Conservation (phyloP, 176 grass and related monocot species). For the Sorghum bicolor region DNA sequence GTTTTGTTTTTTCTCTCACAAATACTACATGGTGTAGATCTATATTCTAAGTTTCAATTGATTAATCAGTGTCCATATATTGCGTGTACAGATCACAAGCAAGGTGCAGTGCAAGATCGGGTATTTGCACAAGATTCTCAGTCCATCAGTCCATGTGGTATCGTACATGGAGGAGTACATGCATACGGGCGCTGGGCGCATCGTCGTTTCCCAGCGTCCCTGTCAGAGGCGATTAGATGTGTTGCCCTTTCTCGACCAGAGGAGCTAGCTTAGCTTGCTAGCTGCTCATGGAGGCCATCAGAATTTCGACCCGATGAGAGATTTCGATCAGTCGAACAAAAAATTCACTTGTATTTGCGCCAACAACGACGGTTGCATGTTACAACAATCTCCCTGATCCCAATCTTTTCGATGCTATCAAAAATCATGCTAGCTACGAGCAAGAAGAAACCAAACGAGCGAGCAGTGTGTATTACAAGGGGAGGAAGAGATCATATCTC, state of each 20-base stretch:
- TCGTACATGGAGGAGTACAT: too few relatives aligned
- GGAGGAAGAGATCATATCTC: background rate
- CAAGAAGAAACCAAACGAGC: background rate
- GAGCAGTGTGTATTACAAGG: background rate
- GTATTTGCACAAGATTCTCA: too few relatives aligned
- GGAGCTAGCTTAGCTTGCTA: background rate
- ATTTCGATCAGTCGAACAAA: background rate
- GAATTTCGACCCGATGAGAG: too few relatives aligned
- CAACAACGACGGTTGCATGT: too few relatives aligned
- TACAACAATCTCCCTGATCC: background rate
- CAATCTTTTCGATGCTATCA: background rate
- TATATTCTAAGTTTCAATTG: background rate
- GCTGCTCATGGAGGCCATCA: background rate
- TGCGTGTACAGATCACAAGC: too few relatives aligned
- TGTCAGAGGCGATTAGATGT: background rate
- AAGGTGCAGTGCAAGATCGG: too few relatives aligned
- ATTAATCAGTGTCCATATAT: too few relatives aligned
- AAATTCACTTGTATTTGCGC: background rate
- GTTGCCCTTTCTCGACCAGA: background rate
- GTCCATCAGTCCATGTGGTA: background rate
- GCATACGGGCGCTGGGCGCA: background rate
- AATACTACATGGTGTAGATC: background rate
- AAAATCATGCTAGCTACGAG: background rate
- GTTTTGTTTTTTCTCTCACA: too few relatives aligned
- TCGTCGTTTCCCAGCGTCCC: background rate